Evolutionary conservation across 768 basidiomycete species (phyloP), one percentile per base, ranked within the genome.

Genomic region (Xerocomellus intermedius): DNA sequence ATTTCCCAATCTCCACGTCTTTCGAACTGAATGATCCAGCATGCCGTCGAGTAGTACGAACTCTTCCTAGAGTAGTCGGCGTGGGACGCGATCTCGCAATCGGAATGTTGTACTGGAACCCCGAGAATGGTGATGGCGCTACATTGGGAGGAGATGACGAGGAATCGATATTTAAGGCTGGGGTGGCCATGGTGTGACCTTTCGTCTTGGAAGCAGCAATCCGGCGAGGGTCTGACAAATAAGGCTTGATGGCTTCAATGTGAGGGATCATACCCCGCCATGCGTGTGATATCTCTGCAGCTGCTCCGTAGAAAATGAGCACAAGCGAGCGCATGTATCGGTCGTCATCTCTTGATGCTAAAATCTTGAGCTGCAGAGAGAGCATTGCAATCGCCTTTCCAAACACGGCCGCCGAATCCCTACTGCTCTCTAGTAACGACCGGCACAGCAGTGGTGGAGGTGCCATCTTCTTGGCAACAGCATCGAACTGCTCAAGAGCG

Each of bases 11-110:
- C 66, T 96, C 87, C 7, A 96, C 89, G 67, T 97, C 94, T 66
- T 92, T 89, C 24, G 81, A 85, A 57, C 94, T 96, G 74, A 96
- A 98, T 4, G 94, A 96, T n/a, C 94, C 94, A 6, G 91, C 94
- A 69, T 96, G 90, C 36, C 94, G 79, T 42, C 94, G 79, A 22
- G 83, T 79, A 46, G 81, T 85, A 26, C 84, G 83, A 24, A 70
- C 71, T 56, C 79, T 78, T 52, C 72, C 79, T 54, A 63, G 68
- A 24, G 58, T 55, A 58, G 54, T 66, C 21, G 62, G 69, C 6
- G 65, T 62, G 5, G 63, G 61, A 14, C 67, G 70, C 21, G 66
- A 71, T 58, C 61, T 68, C 9, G 64, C 66, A 26, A 73, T 64
- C 17, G 71, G 71, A 32, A 62, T 28, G 21, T 64, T 65, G 46